A percentile compares a stretch with the other conserved stretches of the same genome.
Evolutionary conservation across 495 filamentous ascomycete species (phyloP).

Genomic region (Apiosordaria backusii): DNA sequence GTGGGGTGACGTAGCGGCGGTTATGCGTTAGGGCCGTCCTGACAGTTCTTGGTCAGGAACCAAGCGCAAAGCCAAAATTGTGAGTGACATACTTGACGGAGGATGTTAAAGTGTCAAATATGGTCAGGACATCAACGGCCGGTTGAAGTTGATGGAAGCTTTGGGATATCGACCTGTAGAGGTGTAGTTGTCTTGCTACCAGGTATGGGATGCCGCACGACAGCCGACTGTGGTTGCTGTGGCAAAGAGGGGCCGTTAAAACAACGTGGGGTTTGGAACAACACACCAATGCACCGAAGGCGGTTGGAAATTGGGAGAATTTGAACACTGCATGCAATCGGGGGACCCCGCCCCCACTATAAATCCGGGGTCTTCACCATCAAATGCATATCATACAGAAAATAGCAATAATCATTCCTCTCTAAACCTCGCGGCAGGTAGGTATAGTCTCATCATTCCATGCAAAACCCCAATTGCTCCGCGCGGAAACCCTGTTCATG

Average conservation of each 20-base stretch:
- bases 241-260: slow-evolving; percentile 3
- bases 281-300: background rate
- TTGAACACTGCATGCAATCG: background rate
- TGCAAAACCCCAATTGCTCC: background rate
- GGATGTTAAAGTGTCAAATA: background rate
- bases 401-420: background rate
- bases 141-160: no score
- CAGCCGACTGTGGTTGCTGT: slow-evolving; percentile 7
- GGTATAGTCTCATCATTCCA: slow-evolving; percentile 8
- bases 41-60: background rate
- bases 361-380: background rate
- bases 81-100: background rate
- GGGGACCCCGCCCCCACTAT: background rate
- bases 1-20: background rate
- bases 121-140: no score
- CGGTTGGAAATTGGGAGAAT: background rate
- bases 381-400: background rate
- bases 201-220: no score
- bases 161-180: no score
- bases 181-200: no score
- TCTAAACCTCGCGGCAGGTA: slow-evolving; percentile 5
- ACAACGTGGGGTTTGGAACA: background rate
- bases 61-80: background rate
- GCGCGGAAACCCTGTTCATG: background rate
- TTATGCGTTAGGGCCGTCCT: background rate